Percentiles rank a stretch among this genome's conserved stretches.
phyloP scores from a whole-genome alignment of 2,329 filamentous ascomycete species.

The Microcera coccophila region DNA sequence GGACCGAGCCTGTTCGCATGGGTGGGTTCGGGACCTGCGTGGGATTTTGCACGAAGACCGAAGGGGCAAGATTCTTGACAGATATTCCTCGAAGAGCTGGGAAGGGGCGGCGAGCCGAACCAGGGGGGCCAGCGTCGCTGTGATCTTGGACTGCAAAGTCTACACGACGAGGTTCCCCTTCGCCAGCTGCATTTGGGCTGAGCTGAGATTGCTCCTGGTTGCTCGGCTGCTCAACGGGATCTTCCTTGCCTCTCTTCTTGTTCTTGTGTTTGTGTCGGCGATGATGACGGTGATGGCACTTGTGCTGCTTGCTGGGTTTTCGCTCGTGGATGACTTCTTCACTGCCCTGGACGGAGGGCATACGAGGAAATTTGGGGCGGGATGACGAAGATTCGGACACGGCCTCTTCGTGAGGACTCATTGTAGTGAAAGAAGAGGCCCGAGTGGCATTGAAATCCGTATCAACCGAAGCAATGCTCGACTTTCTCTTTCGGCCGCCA shows the following conservation, averaged over 20 bases:
- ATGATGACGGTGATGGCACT: constrained; percentile 35
- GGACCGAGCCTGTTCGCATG: constrained; percentile 44
- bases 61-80: constrained; percentile 65
- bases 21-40: constrained; percentile 25
- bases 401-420: constrained; percentile 35
- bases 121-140: constrained; percentile 18
- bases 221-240: constrained; percentile 27
- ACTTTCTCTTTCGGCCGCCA: constrained; percentile 69
- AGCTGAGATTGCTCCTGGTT: constrained; percentile 30
- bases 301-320: constrained; percentile 32
- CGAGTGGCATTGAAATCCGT: constrained; percentile 38
- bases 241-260: constrained; percentile 26
- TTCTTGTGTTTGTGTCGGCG: constrained; percentile 39
- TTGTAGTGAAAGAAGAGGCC: constrained; percentile 41
- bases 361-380: constrained; percentile 33
- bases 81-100: constrained; percentile 56
- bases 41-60: constrained; percentile 58
- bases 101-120: constrained; percentile 43
- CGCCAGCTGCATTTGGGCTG: constrained; percentile 10
- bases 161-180: constrained; percentile 51
- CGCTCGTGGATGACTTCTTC: constrained; percentile 48
- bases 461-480: constrained; percentile 66
- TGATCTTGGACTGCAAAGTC: constrained; percentile 49
- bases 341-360: constrained; percentile 36
- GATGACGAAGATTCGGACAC: constrained; percentile 38